Percentiles rank a stretch among this genome's conserved stretches.
phyloP scores from a whole-genome alignment of 257 asterid species.

The Sherardia arvensis region DNA sequence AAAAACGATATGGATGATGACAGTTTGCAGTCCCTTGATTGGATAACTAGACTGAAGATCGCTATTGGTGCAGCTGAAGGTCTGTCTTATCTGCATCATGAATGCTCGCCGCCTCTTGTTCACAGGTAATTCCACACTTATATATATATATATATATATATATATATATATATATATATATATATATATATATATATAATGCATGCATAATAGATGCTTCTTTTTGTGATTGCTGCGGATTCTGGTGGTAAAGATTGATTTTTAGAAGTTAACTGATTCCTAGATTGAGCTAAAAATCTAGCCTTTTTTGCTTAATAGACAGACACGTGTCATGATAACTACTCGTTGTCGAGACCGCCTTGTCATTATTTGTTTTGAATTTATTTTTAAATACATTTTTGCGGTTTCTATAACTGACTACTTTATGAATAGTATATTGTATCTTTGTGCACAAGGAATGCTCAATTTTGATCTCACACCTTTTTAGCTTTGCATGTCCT shows the following conservation, averaged over 20 bases:
- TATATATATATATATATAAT: no score
- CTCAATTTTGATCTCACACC: neutral
- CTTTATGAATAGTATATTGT: neutral
- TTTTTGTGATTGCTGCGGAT: neutral
- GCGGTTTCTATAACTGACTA: neutral
- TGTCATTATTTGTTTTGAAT: neutral
- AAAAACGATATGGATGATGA: slow-evolving; percentile 45
- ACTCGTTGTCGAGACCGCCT: neutral
- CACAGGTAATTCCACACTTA: slow-evolving; percentile 56
- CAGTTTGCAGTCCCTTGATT: slow-evolving; percentile 75
- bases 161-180: no score
- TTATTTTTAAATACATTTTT: no score
- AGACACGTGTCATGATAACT: neutral
- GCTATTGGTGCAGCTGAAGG: slow-evolving; percentile 96
- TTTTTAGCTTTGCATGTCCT: neutral
- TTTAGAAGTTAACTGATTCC: neutral
- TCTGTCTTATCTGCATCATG: slow-evolving; percentile 79
- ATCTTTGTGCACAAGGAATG: neutral
- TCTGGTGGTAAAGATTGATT: neutral
- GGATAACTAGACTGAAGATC: slow-evolving; percentile 91
- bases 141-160: neutral
- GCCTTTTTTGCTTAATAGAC: neutral
- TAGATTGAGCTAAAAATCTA: neutral
- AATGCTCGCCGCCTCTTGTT: slow-evolving; percentile 80
- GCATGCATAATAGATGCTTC: no score